Conservation (phyloP, 495 filamentous ascomycete genomes). For the Neohortaea acidophila region DNA sequence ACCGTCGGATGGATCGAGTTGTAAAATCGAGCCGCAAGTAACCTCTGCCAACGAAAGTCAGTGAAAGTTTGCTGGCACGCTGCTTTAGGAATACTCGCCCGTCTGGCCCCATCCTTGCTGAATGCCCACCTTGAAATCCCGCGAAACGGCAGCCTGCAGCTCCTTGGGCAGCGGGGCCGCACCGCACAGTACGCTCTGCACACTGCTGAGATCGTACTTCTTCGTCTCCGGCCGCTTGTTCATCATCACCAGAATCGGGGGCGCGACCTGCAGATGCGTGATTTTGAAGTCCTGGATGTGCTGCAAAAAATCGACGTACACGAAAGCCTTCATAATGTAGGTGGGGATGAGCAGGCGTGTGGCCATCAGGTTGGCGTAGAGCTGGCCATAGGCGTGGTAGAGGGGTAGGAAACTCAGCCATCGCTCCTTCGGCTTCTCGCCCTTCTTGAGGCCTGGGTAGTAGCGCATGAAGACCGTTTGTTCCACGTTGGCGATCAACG, state of each 20-base stretch:
- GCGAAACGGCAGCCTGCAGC: conserved; percentile 21
- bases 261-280: conserved; percentile 24
- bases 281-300: conserved; percentile 22
- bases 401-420: conserved; percentile 27
- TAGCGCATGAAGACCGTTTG: conserved; percentile 23
- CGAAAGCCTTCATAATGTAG: conserved; percentile 27
- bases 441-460: conserved; percentile 12
- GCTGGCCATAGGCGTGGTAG: conserved; percentile 28
- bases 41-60: conserved; percentile 30
- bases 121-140: conserved; percentile 20
- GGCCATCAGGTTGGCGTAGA: conserved; percentile 23
- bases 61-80: no score
- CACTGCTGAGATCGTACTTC: conserved; percentile 26
- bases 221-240: conserved; percentile 24
- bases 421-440: conserved; percentile 20
- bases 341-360: conserved; percentile 21
- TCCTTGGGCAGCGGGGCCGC: conserved; percentile 24
- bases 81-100: no score
- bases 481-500: conserved; percentile 24
- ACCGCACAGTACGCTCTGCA: conserved; percentile 24
- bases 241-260: conserved; percentile 27
- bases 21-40: conserved; percentile 18
- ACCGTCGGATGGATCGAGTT: conserved; percentile 14
- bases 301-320: conserved; percentile 23
- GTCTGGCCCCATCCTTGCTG: conserved; percentile 25